A percentile compares a stretch with the other conserved stretches of the same genome.
Conservation (phyloP, 2,329 filamentous ascomycete species). For the Thelonectria blattea region DNA sequence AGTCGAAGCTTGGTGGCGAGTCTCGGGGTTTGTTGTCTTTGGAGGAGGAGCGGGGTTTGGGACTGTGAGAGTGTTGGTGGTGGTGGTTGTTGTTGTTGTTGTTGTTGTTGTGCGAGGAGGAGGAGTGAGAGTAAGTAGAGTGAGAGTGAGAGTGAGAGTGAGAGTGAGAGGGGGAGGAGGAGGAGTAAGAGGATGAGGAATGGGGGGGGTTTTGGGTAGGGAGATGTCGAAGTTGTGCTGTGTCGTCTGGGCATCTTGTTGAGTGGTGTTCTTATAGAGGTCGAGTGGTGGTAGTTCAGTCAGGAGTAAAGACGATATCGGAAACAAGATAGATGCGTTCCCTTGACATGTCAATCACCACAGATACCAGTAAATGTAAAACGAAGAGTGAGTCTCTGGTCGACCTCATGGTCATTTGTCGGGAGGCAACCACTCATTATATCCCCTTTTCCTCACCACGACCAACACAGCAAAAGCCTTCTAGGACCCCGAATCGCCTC, state of each 20-base stretch:
- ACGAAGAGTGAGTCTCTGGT: no score
- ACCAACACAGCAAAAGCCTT: neutral
- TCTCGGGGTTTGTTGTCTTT: constrained; percentile 18
- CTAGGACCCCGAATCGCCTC: neutral
- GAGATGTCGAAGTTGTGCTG: constrained; percentile 21
- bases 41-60: constrained; percentile 41
- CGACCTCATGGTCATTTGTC: no score
- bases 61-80: constrained; percentile 29
- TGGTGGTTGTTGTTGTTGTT: constrained; percentile 10
- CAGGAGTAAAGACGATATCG: no score
- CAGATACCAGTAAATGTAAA: no score
- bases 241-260: constrained; percentile 28
- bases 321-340: no score
- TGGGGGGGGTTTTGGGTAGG: neutral
- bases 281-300: no score
- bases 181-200: neutral
- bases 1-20: constrained; percentile 45
- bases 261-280: neutral
- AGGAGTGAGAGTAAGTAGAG: no score
- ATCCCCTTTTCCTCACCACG: neutral
- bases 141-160: neutral
- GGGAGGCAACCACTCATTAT: neutral
- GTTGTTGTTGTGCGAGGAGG: no score
- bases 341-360: no score
- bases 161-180: constrained; percentile 3